A percentile compares a stretch with the other conserved stretches of the same genome.
phyloP scores from a whole-genome alignment of 768 basidiomycete species.

The Termitomyces sp. region DNA sequence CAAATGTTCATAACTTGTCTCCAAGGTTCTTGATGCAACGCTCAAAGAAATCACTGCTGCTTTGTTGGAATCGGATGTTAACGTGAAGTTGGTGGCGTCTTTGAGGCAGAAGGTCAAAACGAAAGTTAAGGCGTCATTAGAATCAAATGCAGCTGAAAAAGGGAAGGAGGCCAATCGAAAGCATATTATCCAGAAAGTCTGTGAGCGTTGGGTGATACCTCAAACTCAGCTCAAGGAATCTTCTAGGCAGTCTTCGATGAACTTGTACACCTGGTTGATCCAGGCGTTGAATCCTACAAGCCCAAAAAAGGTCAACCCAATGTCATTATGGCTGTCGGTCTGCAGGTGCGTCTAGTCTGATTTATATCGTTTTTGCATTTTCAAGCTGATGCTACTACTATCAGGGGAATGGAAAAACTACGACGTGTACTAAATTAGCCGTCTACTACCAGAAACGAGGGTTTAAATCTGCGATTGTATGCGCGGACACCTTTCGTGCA shows the following conservation, averaged over 20 bases:
- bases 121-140: constrained; percentile 81
- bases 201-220: neutral
- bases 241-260: constrained; percentile 92
- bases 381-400: neutral
- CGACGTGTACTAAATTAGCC: constrained; percentile 97
- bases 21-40: constrained; percentile 85
- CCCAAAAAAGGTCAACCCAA: constrained; percentile 93
- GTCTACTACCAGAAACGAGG: constrained; percentile 97
- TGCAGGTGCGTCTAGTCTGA: constrained; percentile 60
- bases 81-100: constrained; percentile 90
- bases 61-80: constrained; percentile 94
- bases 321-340: constrained; percentile 96
- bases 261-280: constrained; percentile 91
- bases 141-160: constrained; percentile 58
- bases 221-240: neutral
- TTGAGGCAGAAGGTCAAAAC: constrained; percentile 86
- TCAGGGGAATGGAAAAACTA: constrained; percentile 97
- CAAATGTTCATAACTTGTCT: constrained; percentile 7
- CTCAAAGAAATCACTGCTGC: constrained; percentile 96
- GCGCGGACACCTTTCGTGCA: constrained; percentile 98
- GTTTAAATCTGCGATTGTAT: constrained; percentile 95
- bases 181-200: constrained; percentile 87
- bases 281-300: constrained; percentile 92
- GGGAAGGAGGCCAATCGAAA: constrained; percentile 79
- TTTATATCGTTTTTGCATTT: neutral